phyloP scores from a whole-genome alignment of 345 rosid genomes.

The Hevea brasiliensis region DNA sequence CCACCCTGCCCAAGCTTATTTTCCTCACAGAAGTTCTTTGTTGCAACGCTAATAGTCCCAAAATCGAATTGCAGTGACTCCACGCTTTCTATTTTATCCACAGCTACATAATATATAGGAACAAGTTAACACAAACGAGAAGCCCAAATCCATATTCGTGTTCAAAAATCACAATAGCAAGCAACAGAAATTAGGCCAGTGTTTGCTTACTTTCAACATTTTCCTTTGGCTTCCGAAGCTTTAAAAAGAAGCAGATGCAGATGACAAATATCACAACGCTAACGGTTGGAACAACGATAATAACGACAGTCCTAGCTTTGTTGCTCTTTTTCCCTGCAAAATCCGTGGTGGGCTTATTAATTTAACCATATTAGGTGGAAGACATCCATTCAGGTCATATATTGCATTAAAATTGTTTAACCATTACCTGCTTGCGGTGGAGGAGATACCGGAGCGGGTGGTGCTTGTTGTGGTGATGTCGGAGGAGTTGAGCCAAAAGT shows the following conservation, averaged over 20 bases:
- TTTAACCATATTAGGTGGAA: too few relatives aligned
- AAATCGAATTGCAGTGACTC: slow-evolving; percentile 32
- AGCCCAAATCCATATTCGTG: too few relatives aligned
- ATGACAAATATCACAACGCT: neutral
- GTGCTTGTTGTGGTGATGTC: neutral
- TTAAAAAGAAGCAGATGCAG: neutral
- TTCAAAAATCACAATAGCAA: too few relatives aligned
- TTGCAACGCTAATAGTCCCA: slow-evolving; percentile 31
- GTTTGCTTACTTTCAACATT: neutral
- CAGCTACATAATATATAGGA: neutral
- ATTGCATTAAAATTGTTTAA: too few relatives aligned
- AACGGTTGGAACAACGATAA: neutral
- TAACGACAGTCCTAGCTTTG: neutral
- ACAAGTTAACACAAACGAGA: too few relatives aligned
- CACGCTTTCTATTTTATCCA: neutral
- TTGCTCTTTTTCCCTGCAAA: too few relatives aligned
- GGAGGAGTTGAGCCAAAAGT: neutral
- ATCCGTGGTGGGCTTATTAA: too few relatives aligned
- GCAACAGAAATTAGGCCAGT: too few relatives aligned
- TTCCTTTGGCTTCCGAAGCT: neutral
- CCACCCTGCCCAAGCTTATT: slow-evolving; percentile 56
- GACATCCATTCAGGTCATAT: too few relatives aligned
- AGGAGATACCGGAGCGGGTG: neutral
- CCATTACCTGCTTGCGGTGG: neutral
- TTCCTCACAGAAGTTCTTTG: slow-evolving; percentile 34